A percentile compares a stretch with the other conserved stretches of the same genome.
These are phyloP conservation scores for Leccinum pellstonianum DNA, from an alignment of 768 basidiomycete species.

Conservation along the genomic window DNA sequence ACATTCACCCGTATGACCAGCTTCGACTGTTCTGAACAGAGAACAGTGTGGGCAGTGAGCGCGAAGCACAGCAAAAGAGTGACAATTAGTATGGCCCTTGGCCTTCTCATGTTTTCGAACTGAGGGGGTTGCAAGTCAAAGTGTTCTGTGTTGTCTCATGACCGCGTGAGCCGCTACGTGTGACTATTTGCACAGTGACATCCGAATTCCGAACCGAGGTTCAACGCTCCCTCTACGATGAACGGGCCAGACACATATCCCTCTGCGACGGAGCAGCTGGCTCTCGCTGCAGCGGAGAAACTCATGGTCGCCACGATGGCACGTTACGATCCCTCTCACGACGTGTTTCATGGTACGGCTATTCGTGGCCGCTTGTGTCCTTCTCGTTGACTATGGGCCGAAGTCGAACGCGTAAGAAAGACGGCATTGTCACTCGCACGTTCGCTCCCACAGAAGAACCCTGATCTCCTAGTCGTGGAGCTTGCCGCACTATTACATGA, in stretches of 20 bases:
- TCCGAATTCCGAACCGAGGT: slow-evolving; percentile 26
- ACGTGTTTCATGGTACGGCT: slow-evolving; percentile 68
- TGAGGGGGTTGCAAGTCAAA: slow-evolving; percentile 3
- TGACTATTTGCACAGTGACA: slow-evolving; percentile 5
- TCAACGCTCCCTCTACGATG: neutral
- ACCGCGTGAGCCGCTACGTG: neutral
- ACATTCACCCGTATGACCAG: slow-evolving; percentile 33
- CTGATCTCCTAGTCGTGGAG: slow-evolving; percentile 77
- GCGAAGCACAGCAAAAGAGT: slow-evolving; percentile 43
- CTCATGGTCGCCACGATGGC: slow-evolving; percentile 75
- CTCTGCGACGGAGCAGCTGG: slow-evolving; percentile 47
- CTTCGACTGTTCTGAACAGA: slow-evolving; percentile 21
- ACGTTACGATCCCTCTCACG: slow-evolving; percentile 78
- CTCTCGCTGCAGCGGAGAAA: slow-evolving; percentile 59
- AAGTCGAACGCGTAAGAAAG: slow-evolving; percentile 80
- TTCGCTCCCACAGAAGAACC: slow-evolving; percentile 40
- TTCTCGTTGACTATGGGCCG: slow-evolving; percentile 4
- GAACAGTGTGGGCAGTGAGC: slow-evolving; percentile 18
- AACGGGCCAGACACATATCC: slow-evolving; percentile 38
- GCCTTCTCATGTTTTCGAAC: slow-evolving; percentile 20
- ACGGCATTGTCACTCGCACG: slow-evolving; percentile 71
- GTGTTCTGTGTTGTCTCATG: neutral
- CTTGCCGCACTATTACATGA: slow-evolving; percentile 89
- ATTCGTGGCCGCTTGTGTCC: neutral
- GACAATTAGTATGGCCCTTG: slow-evolving; percentile 33